phyloP scores from a whole-genome alignment of 2,329 filamentous ascomycete species.

The Fusarium temperatum region DNA sequence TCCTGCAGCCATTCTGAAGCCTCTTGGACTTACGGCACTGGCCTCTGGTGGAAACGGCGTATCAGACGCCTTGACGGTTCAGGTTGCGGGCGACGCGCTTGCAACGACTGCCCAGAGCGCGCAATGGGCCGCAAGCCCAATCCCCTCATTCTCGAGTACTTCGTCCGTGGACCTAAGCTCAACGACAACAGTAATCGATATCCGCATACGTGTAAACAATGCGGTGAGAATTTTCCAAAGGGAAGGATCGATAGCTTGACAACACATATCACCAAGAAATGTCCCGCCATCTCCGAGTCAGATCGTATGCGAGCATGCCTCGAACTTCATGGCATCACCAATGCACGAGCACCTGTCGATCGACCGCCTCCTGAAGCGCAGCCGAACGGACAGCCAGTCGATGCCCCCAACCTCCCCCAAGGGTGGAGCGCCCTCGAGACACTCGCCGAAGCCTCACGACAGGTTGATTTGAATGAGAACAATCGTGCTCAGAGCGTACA shows the following conservation, averaged over 20 bases:
- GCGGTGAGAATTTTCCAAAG: slow-evolving; percentile 89
- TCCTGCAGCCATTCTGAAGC: slow-evolving; percentile 2
- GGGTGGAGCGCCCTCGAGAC: slow-evolving; percentile 86
- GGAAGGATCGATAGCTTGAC: slow-evolving; percentile 85
- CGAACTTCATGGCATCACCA: slow-evolving; percentile 75
- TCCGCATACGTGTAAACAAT: slow-evolving; percentile 88
- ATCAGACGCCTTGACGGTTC: slow-evolving; percentile 26
- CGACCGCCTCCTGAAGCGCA: slow-evolving; percentile 42
- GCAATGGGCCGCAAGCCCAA: slow-evolving; percentile 86
- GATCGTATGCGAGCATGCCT: slow-evolving; percentile 80
- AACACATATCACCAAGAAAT: slow-evolving; percentile 86
- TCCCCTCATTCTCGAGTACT: slow-evolving; percentile 86
- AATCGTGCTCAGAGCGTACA: slow-evolving; percentile 58
- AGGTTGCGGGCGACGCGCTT: slow-evolving; percentile 42
- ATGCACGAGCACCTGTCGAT: slow-evolving; percentile 51
- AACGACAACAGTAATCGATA: slow-evolving; percentile 92
- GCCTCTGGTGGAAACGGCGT: slow-evolving; percentile 29
- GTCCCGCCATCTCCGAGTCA: slow-evolving; percentile 77
- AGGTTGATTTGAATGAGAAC: slow-evolving; percentile 74
- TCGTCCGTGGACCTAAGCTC: slow-evolving; percentile 85
- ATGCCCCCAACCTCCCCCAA: slow-evolving; percentile 54
- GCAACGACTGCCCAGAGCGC: slow-evolving; percentile 36
- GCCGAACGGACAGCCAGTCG: slow-evolving; percentile 43
- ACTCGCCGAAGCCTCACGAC: slow-evolving; percentile 86
- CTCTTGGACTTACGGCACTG: slow-evolving; percentile 22